Evolutionary conservation across 257 asterid species (phyloP).

Genomic region (Nicotiana paniculata): DNA sequence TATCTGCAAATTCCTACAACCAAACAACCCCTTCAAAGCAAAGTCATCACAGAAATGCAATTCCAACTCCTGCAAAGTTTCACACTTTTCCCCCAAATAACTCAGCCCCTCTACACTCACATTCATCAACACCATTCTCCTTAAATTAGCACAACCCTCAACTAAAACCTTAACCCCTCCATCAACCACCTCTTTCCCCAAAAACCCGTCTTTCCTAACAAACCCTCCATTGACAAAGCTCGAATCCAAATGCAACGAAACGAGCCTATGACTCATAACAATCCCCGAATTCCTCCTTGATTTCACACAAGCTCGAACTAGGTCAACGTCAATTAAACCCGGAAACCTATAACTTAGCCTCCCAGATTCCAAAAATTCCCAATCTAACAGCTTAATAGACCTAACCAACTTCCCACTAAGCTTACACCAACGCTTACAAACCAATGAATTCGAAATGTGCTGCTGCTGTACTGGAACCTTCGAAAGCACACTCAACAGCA

Average conservation of each 20-base stretch:
- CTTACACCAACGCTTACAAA: constrained; percentile 77
- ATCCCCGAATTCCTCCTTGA: constrained; percentile 57
- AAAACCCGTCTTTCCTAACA: constrained; percentile 39
- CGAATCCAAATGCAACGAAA: constrained; percentile 51
- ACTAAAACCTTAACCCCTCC: constrained; percentile 65
- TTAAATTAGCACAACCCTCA: constrained; percentile 61
- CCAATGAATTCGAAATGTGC: constrained; percentile 54
- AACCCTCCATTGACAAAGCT: constrained; percentile 33
- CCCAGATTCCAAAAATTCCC: constrained; percentile 93
- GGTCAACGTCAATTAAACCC: constrained; percentile 53
- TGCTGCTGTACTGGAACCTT: constrained; percentile 36
- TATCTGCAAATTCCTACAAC: constrained; percentile 73
- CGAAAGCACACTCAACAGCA: constrained; percentile 47
- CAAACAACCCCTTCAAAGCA: constrained; percentile 50
- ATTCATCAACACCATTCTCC: constrained; percentile 52
- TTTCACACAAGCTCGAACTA: constrained; percentile 38
- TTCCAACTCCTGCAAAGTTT: constrained; percentile 86
- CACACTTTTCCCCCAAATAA: constrained; percentile 62
- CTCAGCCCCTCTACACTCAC: constrained; percentile 61
- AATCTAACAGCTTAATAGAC: constrained; percentile 60
- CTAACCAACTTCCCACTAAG: constrained; percentile 59
- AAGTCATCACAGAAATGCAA: constrained; percentile 58
- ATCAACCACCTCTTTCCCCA: constrained; percentile 43
- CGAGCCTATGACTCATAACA: constrained; percentile 45
- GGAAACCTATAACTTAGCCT: constrained; percentile 69